phyloP scores from a whole-genome alignment of 2,329 filamentous ascomycete species.

The Apiospora hydei region DNA sequence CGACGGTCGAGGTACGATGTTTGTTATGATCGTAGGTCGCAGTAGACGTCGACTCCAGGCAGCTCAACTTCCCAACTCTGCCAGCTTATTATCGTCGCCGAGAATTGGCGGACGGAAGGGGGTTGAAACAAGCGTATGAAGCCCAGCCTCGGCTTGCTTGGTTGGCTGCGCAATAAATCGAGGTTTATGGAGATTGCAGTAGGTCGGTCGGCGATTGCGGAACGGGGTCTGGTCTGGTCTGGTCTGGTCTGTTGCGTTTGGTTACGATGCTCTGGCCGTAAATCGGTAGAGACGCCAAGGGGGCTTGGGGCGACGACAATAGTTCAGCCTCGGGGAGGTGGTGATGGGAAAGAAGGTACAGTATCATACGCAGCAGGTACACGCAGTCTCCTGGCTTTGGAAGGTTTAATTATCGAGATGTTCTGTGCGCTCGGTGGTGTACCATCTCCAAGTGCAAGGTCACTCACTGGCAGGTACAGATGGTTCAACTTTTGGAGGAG shows the following conservation, averaged over 20 bases:
- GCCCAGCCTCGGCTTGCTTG: constrained; percentile 17
- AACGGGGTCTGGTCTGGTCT: neutral
- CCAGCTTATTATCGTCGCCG: neutral
- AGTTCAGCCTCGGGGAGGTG: neutral
- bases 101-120: neutral
- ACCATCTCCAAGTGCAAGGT: constrained; percentile 17
- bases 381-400: neutral
- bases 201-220: constrained; percentile 16
- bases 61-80: neutral
- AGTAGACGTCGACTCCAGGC: neutral
- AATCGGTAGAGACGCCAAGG: constrained; percentile 5
- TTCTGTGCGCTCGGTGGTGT: constrained; percentile 11
- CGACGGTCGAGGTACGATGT: neutral
- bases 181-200: neutral
- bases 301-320: constrained; percentile 9
- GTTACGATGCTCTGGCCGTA: neutral
- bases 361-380: neutral
- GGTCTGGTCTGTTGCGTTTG: neutral
- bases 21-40: neutral
- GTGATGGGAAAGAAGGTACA: neutral
- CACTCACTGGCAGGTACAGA: neutral
- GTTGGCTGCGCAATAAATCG: constrained; percentile 9
- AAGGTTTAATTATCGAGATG: constrained; percentile 22
- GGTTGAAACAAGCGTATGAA: constrained; percentile 16
- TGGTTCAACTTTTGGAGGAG: constrained; percentile 12